Conservation (phyloP, 23 red algal species). For the Gracilaria vermiculophylla region DNA sequence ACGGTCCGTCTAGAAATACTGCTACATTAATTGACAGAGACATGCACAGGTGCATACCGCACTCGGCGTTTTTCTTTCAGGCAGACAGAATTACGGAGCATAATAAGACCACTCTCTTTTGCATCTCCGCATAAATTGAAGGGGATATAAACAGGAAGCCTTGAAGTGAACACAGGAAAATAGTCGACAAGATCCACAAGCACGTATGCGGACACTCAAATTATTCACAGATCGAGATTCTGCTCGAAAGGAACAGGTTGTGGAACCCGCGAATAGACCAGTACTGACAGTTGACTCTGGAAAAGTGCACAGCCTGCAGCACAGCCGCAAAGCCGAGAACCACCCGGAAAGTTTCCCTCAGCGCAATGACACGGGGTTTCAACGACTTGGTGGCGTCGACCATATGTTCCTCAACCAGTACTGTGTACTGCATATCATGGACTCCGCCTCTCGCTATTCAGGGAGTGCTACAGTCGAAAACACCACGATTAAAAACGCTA, state of each 20-base stretch:
- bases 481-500: neutral
- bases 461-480: neutral
- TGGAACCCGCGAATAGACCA: neutral
- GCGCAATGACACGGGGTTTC: neutral
- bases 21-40: conserved; percentile 1
- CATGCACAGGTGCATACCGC: conserved; percentile 19
- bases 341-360: neutral
- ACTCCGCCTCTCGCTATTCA: neutral
- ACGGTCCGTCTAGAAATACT: neutral
- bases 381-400: conserved; percentile 20
- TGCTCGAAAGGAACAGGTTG: neutral
- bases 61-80: neutral
- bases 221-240: neutral
- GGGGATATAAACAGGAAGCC: neutral
- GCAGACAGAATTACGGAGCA: neutral
- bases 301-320: neutral
- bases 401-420: neutral
- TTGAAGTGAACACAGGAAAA: too few species aligned
- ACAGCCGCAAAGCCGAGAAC: neutral
- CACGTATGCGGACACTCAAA: neutral
- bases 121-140: neutral
- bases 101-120: neutral
- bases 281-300: neutral
- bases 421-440: neutral
- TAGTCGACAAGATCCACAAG: conserved; percentile 20